Evolutionary conservation across 2,329 filamentous ascomycete genomes (phyloP).

Genomic region (Biscogniauxia sp.): DNA sequence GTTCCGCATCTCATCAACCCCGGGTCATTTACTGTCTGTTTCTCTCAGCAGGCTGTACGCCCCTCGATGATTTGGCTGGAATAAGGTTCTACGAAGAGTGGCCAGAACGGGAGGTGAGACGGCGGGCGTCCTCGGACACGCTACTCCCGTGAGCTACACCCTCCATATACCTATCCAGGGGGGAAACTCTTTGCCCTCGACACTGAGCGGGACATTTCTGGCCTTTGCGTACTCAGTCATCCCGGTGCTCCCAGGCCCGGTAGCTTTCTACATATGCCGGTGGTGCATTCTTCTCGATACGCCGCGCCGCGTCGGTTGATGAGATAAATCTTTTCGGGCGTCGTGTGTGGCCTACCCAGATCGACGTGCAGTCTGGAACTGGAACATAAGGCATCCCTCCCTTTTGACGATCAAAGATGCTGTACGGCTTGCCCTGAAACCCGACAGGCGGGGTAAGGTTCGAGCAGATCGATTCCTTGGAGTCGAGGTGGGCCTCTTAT

Average conservation of each 20-base stretch:
- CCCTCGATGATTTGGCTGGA: background rate
- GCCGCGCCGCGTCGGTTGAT: conserved; percentile 53
- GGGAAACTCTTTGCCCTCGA: conserved; percentile 37
- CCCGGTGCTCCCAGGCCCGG: conserved; percentile 43
- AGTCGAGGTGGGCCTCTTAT: conserved; percentile 38
- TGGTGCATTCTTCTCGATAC: conserved; percentile 46
- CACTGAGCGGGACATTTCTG: conserved; percentile 37
- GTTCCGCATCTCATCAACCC: conserved; percentile 14
- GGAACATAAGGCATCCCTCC: conserved; percentile 33
- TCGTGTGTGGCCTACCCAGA: conserved; percentile 29
- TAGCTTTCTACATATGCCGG: conserved; percentile 46
- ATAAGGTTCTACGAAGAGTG: conserved; percentile 21
- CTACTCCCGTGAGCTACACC: conserved; percentile 40
- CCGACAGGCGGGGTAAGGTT: conserved; percentile 45
- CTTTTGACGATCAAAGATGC: conserved; percentile 41
- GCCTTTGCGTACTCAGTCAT: conserved; percentile 39
- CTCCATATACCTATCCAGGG: conserved; percentile 35
- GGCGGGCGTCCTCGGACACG: conserved; percentile 44
- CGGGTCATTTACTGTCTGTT: conserved; percentile 1
- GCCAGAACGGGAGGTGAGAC: conserved; percentile 54
- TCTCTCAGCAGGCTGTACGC: conserved; percentile 5
- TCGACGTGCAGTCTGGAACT: conserved; percentile 45
- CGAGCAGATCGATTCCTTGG: conserved; percentile 47
- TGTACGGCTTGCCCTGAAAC: conserved; percentile 41
- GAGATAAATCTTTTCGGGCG: conserved; percentile 33